Base-by-base conservation (phyloP, 257 asterid genomes). In the Nemophila menziesii region DNA sequence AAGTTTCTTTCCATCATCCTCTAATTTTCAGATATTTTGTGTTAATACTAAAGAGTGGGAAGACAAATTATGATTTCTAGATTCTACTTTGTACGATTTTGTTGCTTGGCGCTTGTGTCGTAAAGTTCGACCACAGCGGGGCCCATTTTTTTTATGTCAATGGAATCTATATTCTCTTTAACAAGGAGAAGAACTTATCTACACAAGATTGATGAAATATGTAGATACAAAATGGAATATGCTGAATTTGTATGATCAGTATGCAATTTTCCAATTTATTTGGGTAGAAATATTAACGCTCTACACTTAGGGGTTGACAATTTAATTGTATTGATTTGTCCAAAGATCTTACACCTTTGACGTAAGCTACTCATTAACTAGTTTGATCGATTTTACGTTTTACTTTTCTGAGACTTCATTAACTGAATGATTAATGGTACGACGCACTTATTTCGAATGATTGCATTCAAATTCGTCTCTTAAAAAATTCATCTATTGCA, bases 41-140 rank as follows among this genome's bases (percentile, higher is more conserved):
- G 99, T 78, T 90, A 22, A 57, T 85, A 48, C 45, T 85, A 61
- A 67, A 67, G 54, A 85, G 96, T 44, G 96, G 99, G 56, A 74
- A 96, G 62, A 72, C 96, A 52, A 90, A 81, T 65, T 90, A 85
- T 19, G 94, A 85, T 54, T 85, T 90, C 62, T 81, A 56, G 68
- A 18, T 51, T 46, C 44, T 36, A 7, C 17, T 44, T 29, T 16
- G 3, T 20, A 21, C 36, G 33, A 21, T 2, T 0, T 39, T 8
- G 3, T n/a, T 12, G 44, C 45, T 43, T 6, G 4, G 18, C 3
- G 3, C 8, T 17, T 15, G 20, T 34, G 16, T 17, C 21, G 8
- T 3, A 14, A 42, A 18, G 15, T 23, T 27, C 22, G 27, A 19
- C 15, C 9, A 13, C 4, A 14, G 11, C 21, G 10, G 3, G 24